Evolutionary conservation across 2,329 filamentous ascomycete species (phyloP), one percentile per base, ranked within the genome.

Genomic region (Sporothrix sp.): DNA sequence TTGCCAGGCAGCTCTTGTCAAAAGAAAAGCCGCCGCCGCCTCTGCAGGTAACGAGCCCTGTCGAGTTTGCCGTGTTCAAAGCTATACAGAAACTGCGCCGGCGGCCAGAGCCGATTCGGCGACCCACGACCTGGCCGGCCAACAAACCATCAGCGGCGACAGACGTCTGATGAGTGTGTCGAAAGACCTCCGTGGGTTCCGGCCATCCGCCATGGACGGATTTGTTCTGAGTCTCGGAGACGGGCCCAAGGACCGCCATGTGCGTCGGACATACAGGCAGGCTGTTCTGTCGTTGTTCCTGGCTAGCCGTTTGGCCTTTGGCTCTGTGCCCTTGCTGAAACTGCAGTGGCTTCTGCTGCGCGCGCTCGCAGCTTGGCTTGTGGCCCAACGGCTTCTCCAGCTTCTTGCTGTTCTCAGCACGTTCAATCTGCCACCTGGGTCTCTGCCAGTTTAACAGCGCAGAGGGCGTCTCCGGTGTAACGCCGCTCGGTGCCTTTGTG

Each of bases 171-270:
- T 35, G 38, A 38, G 7, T 1, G 21, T 42, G 4, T 74, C 71
- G 6, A 64, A 61, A 3, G 72, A 76, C 40, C 71, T 75, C 39
- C 68, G 71, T 18, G 63, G 61, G 8, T 74, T 75, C 58, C 68
- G 71, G 30, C 69, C 72, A 13, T 76, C 73, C 1, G 65, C 69
- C 20, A 73, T 78, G 71, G 74, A 78, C 54, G 71, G 66, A 11
- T 76, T 68, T 53, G 65, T 76, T 4, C 58, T 75, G 14, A 51
- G 58, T 8, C 58, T 66, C 6, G 61, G 20, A 4, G 59, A 67
- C 23, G 32, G 45, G 7, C 11, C 30, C n/a, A 13, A 13, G 11
- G 28, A 10, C 7, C 10, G 44, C n/a, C 33, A 23, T 30, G 56
- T 50, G 20, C 33, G 27, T 32, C 57, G 32, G 20, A 27, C 48